These are phyloP conservation scores for Globisporangium nodosum DNA, from an alignment of 352 stramenopile species.

Conservation along the genomic window DNA sequence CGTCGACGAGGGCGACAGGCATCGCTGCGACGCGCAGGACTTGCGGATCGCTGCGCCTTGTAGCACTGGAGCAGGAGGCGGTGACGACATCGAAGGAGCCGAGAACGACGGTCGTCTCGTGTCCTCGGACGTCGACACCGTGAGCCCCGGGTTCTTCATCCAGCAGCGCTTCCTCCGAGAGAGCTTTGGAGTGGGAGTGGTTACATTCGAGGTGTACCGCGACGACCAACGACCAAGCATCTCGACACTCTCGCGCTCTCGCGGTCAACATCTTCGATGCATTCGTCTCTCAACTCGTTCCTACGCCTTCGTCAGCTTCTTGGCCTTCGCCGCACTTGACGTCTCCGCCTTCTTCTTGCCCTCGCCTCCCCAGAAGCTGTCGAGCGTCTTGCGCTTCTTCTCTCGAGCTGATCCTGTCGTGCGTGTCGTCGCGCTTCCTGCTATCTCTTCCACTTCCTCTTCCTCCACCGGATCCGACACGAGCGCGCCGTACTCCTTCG, in stretches of 20 bases:
- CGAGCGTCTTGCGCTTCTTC: conserved; percentile 26
- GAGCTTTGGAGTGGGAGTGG: too few species aligned
- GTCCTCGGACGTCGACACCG: background rate
- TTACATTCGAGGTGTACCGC: too few species aligned
- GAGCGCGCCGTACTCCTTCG: background rate
- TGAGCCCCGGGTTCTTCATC: background rate
- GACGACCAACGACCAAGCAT: too few species aligned
- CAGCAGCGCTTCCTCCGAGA: too few species aligned
- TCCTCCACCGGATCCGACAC: background rate
- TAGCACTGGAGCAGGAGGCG: too few species aligned
- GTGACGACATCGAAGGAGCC: too few species aligned
- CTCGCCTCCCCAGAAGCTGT: conserved; percentile 15
- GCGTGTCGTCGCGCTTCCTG: background rate
- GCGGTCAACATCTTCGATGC: background rate
- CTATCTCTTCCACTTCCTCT: background rate
- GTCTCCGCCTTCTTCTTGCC: background rate
- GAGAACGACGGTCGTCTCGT: too few species aligned
- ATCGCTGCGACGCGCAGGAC: conserved; percentile 31
- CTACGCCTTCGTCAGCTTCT: background rate
- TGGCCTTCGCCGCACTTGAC: background rate
- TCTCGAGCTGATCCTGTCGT: background rate
- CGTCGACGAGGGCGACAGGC: conserved; percentile 11
- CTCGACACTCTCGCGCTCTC: too few species aligned
- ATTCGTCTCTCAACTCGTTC: too few species aligned
- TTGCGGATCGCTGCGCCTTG: conserved; percentile 2